Evolutionary conservation across 768 basidiomycete species (phyloP), one percentile per base, ranked within the genome.

Genomic region (Psilocybe cyanescens): DNA sequence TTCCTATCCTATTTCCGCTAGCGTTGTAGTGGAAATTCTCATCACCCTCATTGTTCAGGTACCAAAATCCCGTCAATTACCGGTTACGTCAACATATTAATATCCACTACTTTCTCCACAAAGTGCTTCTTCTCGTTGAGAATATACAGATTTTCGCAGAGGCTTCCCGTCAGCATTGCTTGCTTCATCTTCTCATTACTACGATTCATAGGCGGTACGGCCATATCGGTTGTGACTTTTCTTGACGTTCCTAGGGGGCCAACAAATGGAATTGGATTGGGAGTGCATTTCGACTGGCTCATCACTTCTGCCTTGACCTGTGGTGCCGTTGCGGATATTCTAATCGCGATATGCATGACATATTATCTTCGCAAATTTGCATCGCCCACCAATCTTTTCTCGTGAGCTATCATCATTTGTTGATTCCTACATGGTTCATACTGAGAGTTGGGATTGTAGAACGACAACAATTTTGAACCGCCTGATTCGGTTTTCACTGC

Each of bases 11-110:
- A 51, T 67, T 19, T 35, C 63, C 3, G 46, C 59, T 30, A 64
- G 51, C 41, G 59, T 58, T 3, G 35, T 58, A 3, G 24, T 62
- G 14, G 66, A 64, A 48, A 62, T 46, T 8, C 46, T 67, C 11
- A 62, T 67, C 17, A 67, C 66, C 19, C n/a, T 62, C 39, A 17
- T 64, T 17, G 63, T 64, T 7, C 63, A 67, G 58, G 66, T 64
- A 54, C 24, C 24, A 24, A 24, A 24, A 24, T 24, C 24, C 24
- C 24, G 24, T 24, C 24, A 24, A 24, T 24, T 24, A 24, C 24
- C 24, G 24, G 24, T 24, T 24, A 24, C 24, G 24, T 24, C 24
- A 24, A 24, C 24, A 24, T 24, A 24, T 24, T 24, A 24, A 24
- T 24, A 19, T 14, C n/a, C n/a, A 29, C 14, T 37, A 31, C 2